Evolutionary conservation across 148 eudicot genomes (phyloP), one percentile per base, ranked within the genome.

Genomic region (Limonium bicolor): DNA sequence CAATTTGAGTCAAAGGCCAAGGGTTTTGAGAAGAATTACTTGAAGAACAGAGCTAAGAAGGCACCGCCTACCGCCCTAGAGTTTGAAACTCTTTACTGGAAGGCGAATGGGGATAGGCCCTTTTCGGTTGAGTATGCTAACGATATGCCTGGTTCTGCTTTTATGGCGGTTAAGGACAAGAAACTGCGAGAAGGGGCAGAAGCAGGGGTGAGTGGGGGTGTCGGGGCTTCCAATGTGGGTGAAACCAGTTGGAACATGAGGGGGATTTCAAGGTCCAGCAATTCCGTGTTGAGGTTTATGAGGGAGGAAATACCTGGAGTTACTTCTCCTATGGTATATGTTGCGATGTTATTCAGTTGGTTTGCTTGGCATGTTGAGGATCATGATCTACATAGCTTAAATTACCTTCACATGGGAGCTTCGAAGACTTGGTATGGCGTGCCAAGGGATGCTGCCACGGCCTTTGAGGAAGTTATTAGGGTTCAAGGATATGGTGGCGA

Each of bases 301-400:
- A 90, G 76, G 75, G 95, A 80, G 72, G 99, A 90, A 9, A 90
- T 90, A 6, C 88, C 93, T 7, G 99, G 97, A 7, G 99, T 90
- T 17, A 90, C 99, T 1, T 84, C 99, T n/a, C 99, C 99, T 1
- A 90, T 90, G 97, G 85, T 90, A 42, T 90, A 90, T 57, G 56
- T 84, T 13, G 84, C 95, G 13, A 90, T 90, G 99, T 41, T 90
- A 82, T 90, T 90, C 65, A 90, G 99, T 49, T 90, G 99, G 99
- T 90, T 90, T 65, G 99, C 99, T 64, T 90, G 99, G 99, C 99
- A 90, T 58, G 95, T 76, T 27, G 99, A 90, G 60, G 99, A 90
- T 61, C 99, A 90, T 69, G 99, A 90, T 29, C 58, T 90, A 64
- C 99, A 90, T 60, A 90, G 99, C 59, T 73, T 90, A 85, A 90